Base-by-base conservation (phyloP, 148 eudicot species). In the Dysphania ambrosioides region DNA sequence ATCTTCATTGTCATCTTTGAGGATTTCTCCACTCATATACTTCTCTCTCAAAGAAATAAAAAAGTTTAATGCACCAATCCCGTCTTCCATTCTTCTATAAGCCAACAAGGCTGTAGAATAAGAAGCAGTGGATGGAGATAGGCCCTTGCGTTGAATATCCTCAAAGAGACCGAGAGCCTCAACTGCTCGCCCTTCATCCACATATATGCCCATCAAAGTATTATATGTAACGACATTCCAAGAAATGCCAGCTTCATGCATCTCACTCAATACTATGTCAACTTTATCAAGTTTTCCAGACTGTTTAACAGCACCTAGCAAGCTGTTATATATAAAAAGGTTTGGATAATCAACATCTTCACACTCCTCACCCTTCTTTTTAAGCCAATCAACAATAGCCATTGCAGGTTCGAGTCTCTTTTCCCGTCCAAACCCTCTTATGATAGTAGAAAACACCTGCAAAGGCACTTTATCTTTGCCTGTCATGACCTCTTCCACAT, bases 171-270 rank as follows among this genome's bases (percentile, higher is more conserved):
- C 41, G 40, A 95, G 90, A 15, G 97, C 94, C 75, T 95, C 88
- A 13, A 26, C 36, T 61, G 83, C 84, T 59, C 76, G 81, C 26
- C 88, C 91, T 74, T 86, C 88, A 23, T 83, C 93, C 66, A 90
- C 56, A 64, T 85, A 86, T 71, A 95, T 85, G 18, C 87, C 80
- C 97, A 95, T 95, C 73, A 95, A 83, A 79, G 88, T 89, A 68
- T 92, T 95, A 77, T 83, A 92, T 3, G 97, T 95, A 55, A 95
- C 97, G 66, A 88, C 81, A 79, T 87, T 87, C 42, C 94, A 90
- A 47, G 76, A 30, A 66, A 95, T 79, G 42, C 94, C 94, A 70
- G 81, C 88, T 21, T 72, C 58, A 15, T 70, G 66, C 92, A 95
- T 87, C 78, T 90, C 91, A 66, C 83, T 81, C 75, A 92, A 68